These are phyloP conservation scores for Hymenoscyphus occultus DNA, from an alignment of 2,329 filamentous ascomycete genomes.

Conservation along the genomic window DNA sequence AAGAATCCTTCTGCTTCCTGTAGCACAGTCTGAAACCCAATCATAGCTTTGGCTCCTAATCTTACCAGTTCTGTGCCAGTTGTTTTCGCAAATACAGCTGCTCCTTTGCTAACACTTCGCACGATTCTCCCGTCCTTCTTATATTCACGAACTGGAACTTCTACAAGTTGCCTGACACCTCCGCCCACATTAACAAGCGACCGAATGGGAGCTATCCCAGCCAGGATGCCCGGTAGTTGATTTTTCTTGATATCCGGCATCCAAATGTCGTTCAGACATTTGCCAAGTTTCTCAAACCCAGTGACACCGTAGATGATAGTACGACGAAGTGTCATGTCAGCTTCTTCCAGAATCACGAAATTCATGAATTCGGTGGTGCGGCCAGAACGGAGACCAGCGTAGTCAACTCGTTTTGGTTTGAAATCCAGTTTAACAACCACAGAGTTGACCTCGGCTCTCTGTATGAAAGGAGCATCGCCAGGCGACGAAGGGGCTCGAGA, in stretches of 20 bases:
- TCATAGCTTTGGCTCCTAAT: conserved; percentile 87
- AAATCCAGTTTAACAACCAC: conserved; percentile 88
- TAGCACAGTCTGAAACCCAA: conserved; percentile 90
- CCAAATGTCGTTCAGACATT: conserved; percentile 94
- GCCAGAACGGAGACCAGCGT: conserved; percentile 85
- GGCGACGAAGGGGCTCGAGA: conserved; percentile 53
- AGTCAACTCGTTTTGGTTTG: conserved; percentile 97
- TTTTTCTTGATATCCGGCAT: conserved; percentile 87
- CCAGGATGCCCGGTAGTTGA: conserved; percentile 84
- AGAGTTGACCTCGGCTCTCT: conserved; percentile 81
- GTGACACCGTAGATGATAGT: conserved; percentile 89
- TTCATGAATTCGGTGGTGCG: conserved; percentile 99
- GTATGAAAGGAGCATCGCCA: conserved; percentile 79
- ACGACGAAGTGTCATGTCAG: conserved; percentile 80
- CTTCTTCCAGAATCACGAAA: conserved; percentile 86
- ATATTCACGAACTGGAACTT: conserved; percentile 89
- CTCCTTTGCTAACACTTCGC: conserved; percentile 87
- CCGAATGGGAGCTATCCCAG: conserved; percentile 84
- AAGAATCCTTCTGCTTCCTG: conserved; percentile 85
- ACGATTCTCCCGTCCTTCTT: conserved; percentile 90
- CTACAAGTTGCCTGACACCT: conserved; percentile 80
- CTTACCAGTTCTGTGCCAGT: conserved; percentile 94
- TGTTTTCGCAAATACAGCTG: conserved; percentile 83
- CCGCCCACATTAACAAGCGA: conserved; percentile 88
- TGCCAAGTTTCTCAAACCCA: conserved; percentile 85